phyloP scores from a whole-genome alignment of 176 grass and related monocot species.

The Triticum timopheevii region DNA sequence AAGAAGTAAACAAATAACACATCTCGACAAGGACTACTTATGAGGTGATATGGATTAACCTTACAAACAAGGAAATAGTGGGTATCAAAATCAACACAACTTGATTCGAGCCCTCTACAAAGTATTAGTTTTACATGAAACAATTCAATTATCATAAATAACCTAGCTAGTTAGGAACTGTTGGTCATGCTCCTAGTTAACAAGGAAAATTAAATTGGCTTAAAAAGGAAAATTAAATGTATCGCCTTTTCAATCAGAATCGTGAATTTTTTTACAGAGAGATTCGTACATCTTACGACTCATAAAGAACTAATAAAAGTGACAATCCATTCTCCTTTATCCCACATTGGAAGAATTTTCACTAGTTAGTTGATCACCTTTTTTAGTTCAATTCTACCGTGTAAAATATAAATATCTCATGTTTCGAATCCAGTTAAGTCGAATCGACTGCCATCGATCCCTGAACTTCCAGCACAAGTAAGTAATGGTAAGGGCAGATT shows the following conservation, averaged over 20 bases:
- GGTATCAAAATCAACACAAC: neutral
- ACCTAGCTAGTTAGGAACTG: neutral
- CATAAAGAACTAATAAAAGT: neutral
- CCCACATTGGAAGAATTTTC: neutral
- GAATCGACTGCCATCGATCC: neutral
- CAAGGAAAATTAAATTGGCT: no score
- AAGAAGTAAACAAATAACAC: neutral
- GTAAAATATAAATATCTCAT: neutral
- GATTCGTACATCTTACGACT: neutral
- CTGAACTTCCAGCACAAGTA: neutral
- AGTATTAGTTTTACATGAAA: neutral
- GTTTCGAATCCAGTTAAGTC: neutral
- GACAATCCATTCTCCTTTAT: neutral
- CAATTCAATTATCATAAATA: neutral
- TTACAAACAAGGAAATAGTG: neutral
- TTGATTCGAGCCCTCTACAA: no score
- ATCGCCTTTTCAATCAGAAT: neutral
- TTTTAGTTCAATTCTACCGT: neutral
- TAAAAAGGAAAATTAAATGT: neutral
- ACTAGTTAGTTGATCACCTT: neutral
- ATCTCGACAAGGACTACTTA: neutral
- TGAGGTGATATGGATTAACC: neutral
- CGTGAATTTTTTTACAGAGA: no score
- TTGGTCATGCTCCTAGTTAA: neutral
- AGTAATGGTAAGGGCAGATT: neutral